phyloP scores from a whole-genome alignment of 768 basidiomycete species.

The Phlebiopsis flavidoalba region DNA sequence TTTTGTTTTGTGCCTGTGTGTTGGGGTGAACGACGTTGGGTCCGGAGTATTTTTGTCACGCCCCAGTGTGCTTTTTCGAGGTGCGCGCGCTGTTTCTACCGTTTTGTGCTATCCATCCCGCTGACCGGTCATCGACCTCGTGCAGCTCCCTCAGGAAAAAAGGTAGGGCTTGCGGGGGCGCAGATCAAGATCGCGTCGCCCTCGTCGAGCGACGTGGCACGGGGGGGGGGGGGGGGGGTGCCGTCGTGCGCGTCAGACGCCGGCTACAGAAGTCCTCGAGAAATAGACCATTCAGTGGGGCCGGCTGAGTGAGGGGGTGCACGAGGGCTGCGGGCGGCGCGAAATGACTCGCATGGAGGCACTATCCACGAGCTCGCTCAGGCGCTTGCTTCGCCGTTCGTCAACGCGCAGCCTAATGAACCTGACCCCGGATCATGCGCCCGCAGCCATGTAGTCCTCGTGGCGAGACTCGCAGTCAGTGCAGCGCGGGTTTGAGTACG shows the following conservation, averaged over 20 bases:
- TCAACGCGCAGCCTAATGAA: constrained; percentile 46
- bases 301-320: constrained; percentile 78
- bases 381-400: constrained; percentile 52
- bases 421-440: constrained; percentile 50
- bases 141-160: constrained; percentile 77
- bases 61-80: constrained; percentile 83
- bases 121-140: background rate
- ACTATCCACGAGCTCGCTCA: constrained; percentile 63
- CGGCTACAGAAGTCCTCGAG: constrained; percentile 62
- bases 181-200: constrained; percentile 39
- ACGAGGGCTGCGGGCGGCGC: constrained; percentile 68
- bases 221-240: too few species aligned
- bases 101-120: background rate
- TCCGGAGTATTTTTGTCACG: constrained; percentile 74
- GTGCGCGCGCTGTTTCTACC: constrained; percentile 37
- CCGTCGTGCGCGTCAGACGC: constrained; percentile 47
- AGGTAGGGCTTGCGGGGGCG: constrained; percentile 53
- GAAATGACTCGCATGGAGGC: constrained; percentile 74
- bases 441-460: constrained; percentile 35
- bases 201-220: constrained; percentile 42
- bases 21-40: constrained; percentile 90
- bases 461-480: constrained; percentile 42
- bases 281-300: too few species aligned
- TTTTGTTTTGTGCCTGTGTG: constrained; percentile 65
- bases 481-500: constrained; percentile 38